Conservation (phyloP, 495 filamentous ascomycete species). For the Penicillium roqueforti region DNA sequence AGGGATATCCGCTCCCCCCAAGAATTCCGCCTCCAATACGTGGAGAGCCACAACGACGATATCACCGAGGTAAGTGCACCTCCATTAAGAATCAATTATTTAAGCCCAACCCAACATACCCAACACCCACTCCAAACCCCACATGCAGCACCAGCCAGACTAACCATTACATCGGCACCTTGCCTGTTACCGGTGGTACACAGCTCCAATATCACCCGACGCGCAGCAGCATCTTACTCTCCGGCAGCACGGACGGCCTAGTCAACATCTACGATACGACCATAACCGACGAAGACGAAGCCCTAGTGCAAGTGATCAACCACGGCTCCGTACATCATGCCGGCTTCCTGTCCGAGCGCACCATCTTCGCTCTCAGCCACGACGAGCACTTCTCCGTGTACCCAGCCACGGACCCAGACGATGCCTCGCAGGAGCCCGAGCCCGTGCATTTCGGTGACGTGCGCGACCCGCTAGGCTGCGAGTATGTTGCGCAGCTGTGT, state of each 20-base stretch:
- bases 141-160: slow-evolving; percentile 8
- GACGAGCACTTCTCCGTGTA: slow-evolving; percentile 80
- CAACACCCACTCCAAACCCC: not conserved
- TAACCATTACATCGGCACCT: slow-evolving; percentile 7
- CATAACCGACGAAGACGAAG: slow-evolving; percentile 78
- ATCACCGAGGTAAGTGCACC: slow-evolving; percentile 63
- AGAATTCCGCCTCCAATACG: slow-evolving; percentile 56
- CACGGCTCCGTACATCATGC: slow-evolving; percentile 82
- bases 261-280: slow-evolving; percentile 78
- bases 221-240: slow-evolving; percentile 61
- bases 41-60: slow-evolving; percentile 89
- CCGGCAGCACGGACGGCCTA: slow-evolving; percentile 88
- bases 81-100: too few species aligned
- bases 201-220: slow-evolving; percentile 71
- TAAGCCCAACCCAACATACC: not conserved
- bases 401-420: slow-evolving; percentile 56
- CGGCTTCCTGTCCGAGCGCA: slow-evolving; percentile 65
- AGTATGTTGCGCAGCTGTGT: slow-evolving; percentile 76
- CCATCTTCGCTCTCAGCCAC: slow-evolving; percentile 72
- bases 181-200: slow-evolving; percentile 12
- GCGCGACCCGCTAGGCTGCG: slow-evolving; percentile 62
- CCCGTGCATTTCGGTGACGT: slow-evolving; percentile 72
- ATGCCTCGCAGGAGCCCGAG: slow-evolving; percentile 44
- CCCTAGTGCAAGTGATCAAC: slow-evolving; percentile 81
- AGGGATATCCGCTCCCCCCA: slow-evolving; percentile 65